These are phyloP conservation scores for Gnomoniopsis smithogilvyi DNA, from an alignment of 2,329 filamentous ascomycete genomes.

Conservation along the genomic window DNA sequence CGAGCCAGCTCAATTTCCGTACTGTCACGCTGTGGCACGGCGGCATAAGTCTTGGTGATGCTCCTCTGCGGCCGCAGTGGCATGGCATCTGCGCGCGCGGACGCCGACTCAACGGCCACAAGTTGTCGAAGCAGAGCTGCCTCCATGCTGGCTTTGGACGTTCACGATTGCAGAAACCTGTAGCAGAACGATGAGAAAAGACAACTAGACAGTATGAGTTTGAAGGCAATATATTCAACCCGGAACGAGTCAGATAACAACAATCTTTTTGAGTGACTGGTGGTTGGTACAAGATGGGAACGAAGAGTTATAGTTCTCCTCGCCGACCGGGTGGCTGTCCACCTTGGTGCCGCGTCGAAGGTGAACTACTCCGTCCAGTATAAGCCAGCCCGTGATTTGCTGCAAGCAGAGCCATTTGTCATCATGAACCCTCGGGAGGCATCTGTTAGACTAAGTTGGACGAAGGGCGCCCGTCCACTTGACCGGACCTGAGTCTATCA, in stretches of 20 bases:
- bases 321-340: neutral
- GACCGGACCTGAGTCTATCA: neutral
- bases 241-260: too few species aligned
- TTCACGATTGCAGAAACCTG: neutral
- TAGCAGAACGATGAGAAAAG: neutral
- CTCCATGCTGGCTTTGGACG: slow-evolving; percentile 27
- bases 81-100: slow-evolving; percentile 18
- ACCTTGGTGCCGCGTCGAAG: neutral
- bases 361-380: neutral
- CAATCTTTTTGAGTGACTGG: too few species aligned
- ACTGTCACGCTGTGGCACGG: slow-evolving; percentile 31
- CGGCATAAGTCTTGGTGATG: slow-evolving; percentile 36
- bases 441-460: neutral
- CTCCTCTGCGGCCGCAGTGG: slow-evolving; percentile 31
- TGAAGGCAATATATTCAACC: neutral
- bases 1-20: slow-evolving; percentile 27
- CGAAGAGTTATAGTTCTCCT: neutral
- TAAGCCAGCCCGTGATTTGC: neutral
- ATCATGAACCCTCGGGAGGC: neutral
- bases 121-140: slow-evolving; percentile 30
- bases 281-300: neutral
- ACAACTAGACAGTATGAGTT: neutral
- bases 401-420: neutral
- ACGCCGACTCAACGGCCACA: slow-evolving; percentile 29
- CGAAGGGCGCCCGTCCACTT: too few species aligned